These are phyloP conservation scores for Eucalyptus rudis DNA, from an alignment of 345 rosid genomes.

Conservation along the genomic window DNA sequence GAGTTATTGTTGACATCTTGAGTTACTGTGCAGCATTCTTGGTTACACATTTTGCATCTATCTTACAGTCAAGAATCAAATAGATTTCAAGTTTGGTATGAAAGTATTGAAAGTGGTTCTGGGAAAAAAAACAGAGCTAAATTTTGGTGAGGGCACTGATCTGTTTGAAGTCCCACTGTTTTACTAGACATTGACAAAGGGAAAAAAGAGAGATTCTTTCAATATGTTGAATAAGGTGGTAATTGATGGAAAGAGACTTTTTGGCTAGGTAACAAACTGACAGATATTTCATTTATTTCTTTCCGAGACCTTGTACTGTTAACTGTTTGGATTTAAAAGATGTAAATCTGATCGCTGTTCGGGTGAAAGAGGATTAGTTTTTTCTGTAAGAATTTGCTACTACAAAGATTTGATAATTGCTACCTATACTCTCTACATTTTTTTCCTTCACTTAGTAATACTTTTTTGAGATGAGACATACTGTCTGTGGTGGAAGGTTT, in stretches of 20 bases:
- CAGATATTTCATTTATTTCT: neutral
- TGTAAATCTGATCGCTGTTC: neutral
- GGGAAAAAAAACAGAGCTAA: neutral
- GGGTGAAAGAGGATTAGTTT: neutral
- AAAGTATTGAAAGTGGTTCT: neutral
- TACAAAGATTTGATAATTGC: neutral
- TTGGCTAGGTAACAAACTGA: neutral
- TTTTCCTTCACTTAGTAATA: neutral
- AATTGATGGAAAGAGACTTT: neutral
- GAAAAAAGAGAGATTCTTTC: neutral
- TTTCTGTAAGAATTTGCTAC: neutral
- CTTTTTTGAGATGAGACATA: neutral
- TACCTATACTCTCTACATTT: neutral
- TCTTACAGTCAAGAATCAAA: neutral
- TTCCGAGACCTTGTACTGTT: neutral
- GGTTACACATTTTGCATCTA: neutral
- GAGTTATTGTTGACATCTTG: neutral
- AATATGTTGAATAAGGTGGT: neutral
- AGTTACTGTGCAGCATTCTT: neutral
- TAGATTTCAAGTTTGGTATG: neutral
- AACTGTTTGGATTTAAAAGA: neutral
- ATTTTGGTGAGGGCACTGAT: neutral
- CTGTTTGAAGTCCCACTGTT: neutral
- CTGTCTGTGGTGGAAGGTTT: neutral
- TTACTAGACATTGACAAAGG: neutral